Evolutionary conservation across 805 yeast genomes (phyloP), one percentile per base, ranked within the genome.

Genomic region (Teunomyces panamensis): DNA sequence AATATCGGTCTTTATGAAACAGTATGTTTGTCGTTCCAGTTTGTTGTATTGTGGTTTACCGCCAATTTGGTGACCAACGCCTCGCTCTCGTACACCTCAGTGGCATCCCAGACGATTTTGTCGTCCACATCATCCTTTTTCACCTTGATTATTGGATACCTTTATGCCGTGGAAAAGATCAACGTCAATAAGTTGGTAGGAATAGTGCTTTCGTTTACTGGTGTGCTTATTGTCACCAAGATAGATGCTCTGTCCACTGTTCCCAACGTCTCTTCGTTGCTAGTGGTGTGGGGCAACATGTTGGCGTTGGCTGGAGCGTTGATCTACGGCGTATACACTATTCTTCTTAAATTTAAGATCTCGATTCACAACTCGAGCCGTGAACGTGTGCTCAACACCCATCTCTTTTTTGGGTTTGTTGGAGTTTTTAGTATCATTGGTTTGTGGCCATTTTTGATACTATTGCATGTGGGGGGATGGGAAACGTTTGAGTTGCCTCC

Each of bases 61-160:
- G 96, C 98, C 2, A 94, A 94, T 64, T 75, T 91, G 53, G 85
- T 88, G 47, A 89, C 94, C 29, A 94, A 94, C 66, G 89, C 96
- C 0, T 84, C 96, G 16, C 73, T 94, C 45, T 78, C 86, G 20
- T 94, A 85, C 65, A 94, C 99, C 0, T 84, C 91, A 9, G 99
- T 94, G 16, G 95, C 96, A 2, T 85, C 94, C 10, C 97, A 95
- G 59, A 94, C 98, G 2, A 92, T 94, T 20, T 68, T 94, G 34
- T 87, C 96, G 13, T 87, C 97, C 32, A 91, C 98, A 0, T 85
- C 96, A 4, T 87, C 96, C 6, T 90, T 94, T 62, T 94, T 94
- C 79, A 94, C 99, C 0, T 75, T 94, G 34, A 56, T 91, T 1
- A 77, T 92, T 7, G 98, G 98, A 1, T 80, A 84, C 46, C 53